Conservation (phyloP, 768 basidiomycete genomes). For the Tylopilus felleus region DNA sequence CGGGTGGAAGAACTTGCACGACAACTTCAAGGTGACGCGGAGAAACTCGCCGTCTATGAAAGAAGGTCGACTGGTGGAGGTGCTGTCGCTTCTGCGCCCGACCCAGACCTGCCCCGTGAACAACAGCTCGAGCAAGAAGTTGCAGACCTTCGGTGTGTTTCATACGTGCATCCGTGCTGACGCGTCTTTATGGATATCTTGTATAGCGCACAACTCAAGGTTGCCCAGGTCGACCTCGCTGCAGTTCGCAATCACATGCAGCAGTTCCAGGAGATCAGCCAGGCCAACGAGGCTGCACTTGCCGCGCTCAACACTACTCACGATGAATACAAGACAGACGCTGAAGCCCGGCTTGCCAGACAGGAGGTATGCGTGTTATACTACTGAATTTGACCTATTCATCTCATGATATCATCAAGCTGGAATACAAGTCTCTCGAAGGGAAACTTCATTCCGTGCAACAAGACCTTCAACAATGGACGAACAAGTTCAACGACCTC, state of each 20-base stretch:
- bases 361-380: constrained; percentile 51
- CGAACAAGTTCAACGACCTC: constrained; percentile 50
- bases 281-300: constrained; percentile 77
- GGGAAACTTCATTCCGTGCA: constrained; percentile 55
- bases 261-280: constrained; percentile 84
- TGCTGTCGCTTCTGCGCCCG: constrained; percentile 33
- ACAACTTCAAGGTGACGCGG: constrained; percentile 71
- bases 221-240: constrained; percentile 73
- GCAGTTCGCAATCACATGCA: constrained; percentile 68
- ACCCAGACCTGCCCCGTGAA: constrained; percentile 57
- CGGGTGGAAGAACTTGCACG: constrained; percentile 44
- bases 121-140: constrained; percentile 82
- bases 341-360: constrained; percentile 63
- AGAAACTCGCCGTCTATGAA: constrained; percentile 87
- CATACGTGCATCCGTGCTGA: not conserved
- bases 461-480: constrained; percentile 49
- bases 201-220: constrained; percentile 66
- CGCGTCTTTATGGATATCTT: not conserved
- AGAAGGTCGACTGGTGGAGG: constrained; percentile 44
- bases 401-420: constrained; percentile 37
- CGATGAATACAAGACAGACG: constrained; percentile 75
- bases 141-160: constrained; percentile 71
- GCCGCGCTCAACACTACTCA: constrained; percentile 65
- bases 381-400: not conserved
- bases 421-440: constrained; percentile 59